Base-by-base conservation (phyloP, 768 basidiomycete genomes). In the Boletus rubropictus region DNA sequence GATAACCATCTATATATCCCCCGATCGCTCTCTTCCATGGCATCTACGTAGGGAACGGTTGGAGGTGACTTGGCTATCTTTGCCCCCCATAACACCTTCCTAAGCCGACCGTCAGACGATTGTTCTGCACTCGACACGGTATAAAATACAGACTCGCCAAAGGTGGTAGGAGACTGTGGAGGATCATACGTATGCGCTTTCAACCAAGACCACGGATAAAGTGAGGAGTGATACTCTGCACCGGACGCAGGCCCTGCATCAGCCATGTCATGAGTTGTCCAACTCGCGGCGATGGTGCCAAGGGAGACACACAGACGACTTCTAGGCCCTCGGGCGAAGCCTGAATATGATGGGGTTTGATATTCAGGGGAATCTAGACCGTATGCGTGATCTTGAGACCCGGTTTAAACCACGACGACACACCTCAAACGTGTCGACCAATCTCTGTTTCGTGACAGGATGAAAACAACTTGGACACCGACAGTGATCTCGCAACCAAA, bases 401-500 rank as follows among this genome's bases (percentile, higher is more conserved):
- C 8, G 5, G 11, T 15, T 12, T 8, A 32, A 40, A 18, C 20
- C 5, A 4, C 8, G 27, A 39, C 5, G 7, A 52, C 74, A 24
- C 55, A 86, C 94, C 53, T 88, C 82, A 54, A 86, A 90, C 1
- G 93, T 91, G 59, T 88, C 83, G 42, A 91, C 70, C 9, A 97
- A 66, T n/a, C 94, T 76, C 65, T 97, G 95, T 60, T 90, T 94
- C 15, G 94, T 97, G 50, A 82, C 62, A 0, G 84, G 71, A 65
- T 97, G 94, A 60, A 89, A 94, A 65, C 92, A 95, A 41, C 79
- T 70, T 5, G 84, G 70, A 63, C 92, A 96, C 28, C 92, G 77
- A 62, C 95, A 98, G 55, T 97, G 94, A 60, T 97, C 95, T 36
- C 90, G 74, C 20, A 97, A 70, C 87, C 91, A 96, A 33, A 91